Percentiles rank a stretch among this genome's conserved stretches.
phyloP scores from a whole-genome alignment of 2,329 filamentous ascomycete genomes.

The Colletotrichum echinochloae region DNA sequence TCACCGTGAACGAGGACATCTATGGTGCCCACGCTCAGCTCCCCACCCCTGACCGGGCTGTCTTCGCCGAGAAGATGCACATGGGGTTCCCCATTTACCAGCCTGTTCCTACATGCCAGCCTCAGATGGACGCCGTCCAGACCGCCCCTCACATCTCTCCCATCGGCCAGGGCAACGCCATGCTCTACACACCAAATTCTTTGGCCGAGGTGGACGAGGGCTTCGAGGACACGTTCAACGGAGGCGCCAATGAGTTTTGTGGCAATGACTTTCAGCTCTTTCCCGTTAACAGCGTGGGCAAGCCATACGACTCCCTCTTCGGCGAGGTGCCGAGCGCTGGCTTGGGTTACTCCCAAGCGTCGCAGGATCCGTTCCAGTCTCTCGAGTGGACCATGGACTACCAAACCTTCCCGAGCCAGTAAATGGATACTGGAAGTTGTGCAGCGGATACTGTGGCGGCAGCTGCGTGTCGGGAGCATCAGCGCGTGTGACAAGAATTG shows the following conservation, averaged over 20 bases:
- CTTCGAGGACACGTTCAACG: constrained; percentile 65
- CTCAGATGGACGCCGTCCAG: constrained; percentile 47
- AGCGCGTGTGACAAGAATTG: constrained; percentile 26
- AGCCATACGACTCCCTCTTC: constrained; percentile 62
- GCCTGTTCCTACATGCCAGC: constrained; percentile 54
- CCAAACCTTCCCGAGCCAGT: constrained; percentile 48
- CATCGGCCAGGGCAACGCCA: constrained; percentile 74
- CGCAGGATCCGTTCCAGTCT: constrained; percentile 62
- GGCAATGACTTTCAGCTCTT: constrained; percentile 76
- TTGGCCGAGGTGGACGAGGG: constrained; percentile 73
- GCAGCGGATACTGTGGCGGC: constrained; percentile 12
- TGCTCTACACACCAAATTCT: constrained; percentile 76
- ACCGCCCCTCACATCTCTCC: constrained; percentile 72
- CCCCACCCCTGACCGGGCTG: constrained; percentile 58
- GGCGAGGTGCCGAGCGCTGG: constrained; percentile 63
- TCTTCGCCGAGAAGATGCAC: constrained; percentile 40
- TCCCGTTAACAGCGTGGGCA: constrained; percentile 54
- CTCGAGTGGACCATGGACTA: constrained; percentile 57
- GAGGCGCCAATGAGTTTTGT: constrained; percentile 50
- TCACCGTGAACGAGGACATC: constrained; percentile 72
- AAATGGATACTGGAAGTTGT: constrained; percentile 33
- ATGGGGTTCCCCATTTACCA: constrained; percentile 32
- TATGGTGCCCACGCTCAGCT: constrained; percentile 70
- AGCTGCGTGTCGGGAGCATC: constrained; percentile 1
- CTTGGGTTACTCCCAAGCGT: constrained; percentile 65